These are phyloP conservation scores for Ligustrum vulgare DNA, from an alignment of 257 asterid genomes.

Conservation along the genomic window DNA sequence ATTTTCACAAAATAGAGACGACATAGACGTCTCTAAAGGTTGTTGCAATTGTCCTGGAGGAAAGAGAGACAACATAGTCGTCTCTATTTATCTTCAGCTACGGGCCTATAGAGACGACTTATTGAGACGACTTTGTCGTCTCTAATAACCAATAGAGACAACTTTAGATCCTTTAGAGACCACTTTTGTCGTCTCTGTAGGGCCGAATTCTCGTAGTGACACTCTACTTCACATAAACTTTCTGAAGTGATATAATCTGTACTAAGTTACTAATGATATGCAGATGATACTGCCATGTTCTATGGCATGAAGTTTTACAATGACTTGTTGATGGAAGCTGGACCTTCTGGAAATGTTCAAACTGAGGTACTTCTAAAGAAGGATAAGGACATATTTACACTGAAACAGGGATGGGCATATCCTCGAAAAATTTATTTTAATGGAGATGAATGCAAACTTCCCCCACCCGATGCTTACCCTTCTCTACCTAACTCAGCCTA, in stretches of 20 bases:
- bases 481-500: constrained; percentile 48
- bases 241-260: neutral
- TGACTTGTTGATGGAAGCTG: constrained; percentile 72
- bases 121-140: no score
- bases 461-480: constrained; percentile 66
- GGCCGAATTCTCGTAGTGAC: no score
- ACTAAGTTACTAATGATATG: neutral
- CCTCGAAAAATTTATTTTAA: constrained; percentile 66
- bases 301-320: constrained; percentile 70
- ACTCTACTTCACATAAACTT: no score
- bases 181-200: no score
- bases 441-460: constrained; percentile 74
- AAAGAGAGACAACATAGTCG: no score
- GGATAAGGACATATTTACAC: constrained; percentile 47
- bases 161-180: no score
- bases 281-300: constrained; percentile 76
- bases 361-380: constrained; percentile 58
- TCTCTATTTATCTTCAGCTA: no score
- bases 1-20: no score
- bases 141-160: no score
- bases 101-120: no score
- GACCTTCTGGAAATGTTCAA: constrained; percentile 65
- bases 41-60: no score
- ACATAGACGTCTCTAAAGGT: no score
- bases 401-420: constrained; percentile 69